These are phyloP conservation scores for Trypanosoma congolense DNA, from an alignment of 208 protist species.

Conservation along the genomic window DNA sequence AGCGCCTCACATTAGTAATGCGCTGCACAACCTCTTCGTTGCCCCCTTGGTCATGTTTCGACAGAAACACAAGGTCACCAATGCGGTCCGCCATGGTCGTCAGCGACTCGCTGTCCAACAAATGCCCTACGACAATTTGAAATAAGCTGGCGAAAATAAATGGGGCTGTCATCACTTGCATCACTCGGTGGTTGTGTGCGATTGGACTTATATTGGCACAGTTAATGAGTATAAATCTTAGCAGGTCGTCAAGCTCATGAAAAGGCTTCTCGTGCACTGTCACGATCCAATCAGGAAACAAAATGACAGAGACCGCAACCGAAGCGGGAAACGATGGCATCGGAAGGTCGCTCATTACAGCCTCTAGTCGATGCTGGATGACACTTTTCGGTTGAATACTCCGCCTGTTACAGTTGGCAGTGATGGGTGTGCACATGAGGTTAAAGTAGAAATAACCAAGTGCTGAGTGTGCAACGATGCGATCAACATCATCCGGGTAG, in stretches of 20 bases:
- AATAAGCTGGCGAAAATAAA: constrained; percentile 71
- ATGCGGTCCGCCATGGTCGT: constrained; percentile 58
- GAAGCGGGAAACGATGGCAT: constrained; percentile 42
- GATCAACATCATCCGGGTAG: constrained; percentile 58
- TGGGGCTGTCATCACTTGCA: constrained; percentile 51
- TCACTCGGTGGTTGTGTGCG: not conserved
- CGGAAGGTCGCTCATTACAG: constrained; percentile 40
- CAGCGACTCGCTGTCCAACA: constrained; percentile 74
- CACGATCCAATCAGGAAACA: constrained; percentile 80
- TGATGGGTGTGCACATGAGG: constrained; percentile 64
- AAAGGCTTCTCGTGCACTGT: constrained; percentile 85
- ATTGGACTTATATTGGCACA: constrained; percentile 21
- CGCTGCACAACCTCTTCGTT: constrained; percentile 55
- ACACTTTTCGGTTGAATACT: constrained; percentile 39
- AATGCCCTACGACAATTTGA: constrained; percentile 74
- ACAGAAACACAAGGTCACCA: constrained; percentile 64
- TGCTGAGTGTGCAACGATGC: constrained; percentile 33
- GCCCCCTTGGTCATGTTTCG: constrained; percentile 41
- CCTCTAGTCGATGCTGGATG: constrained; percentile 81
- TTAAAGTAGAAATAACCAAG: constrained; percentile 68
- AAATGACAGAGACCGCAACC: constrained; percentile 60
- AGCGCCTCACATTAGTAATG: constrained; percentile 73
- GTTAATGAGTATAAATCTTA: constrained; percentile 73
- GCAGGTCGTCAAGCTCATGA: constrained; percentile 77
- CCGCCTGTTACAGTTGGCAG: constrained; percentile 1